Conservation (phyloP, 2,329 filamentous ascomycete genomes). For the Penicillium sp. region DNA sequence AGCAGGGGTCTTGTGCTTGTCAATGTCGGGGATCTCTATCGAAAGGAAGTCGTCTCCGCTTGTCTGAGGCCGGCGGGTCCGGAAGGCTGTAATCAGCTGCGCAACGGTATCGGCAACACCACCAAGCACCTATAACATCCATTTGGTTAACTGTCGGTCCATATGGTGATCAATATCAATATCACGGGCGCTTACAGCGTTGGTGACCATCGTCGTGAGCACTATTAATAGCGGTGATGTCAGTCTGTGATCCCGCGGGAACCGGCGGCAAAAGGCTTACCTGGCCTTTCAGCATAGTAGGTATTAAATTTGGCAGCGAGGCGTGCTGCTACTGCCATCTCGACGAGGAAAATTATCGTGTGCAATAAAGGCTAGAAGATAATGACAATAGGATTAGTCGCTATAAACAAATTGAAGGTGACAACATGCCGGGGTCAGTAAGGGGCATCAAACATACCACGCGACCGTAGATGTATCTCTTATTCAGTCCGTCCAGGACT, state of each 20-base stretch:
- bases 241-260: slow-evolving; percentile 10
- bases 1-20: slow-evolving; percentile 71
- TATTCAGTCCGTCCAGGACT: slow-evolving; percentile 46
- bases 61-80: slow-evolving; percentile 58
- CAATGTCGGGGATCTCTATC: slow-evolving; percentile 85
- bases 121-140: slow-evolving; percentile 64
- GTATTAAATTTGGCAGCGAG: slow-evolving; percentile 85
- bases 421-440: neutral
- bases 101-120: slow-evolving; percentile 96
- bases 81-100: slow-evolving; percentile 81
- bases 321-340: slow-evolving; percentile 81
- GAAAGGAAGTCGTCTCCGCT: slow-evolving; percentile 67
- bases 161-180: neutral
- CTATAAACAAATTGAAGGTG: neutral
- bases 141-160: slow-evolving; percentile 12
- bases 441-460: slow-evolving; percentile 34
- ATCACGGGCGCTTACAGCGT: slow-evolving; percentile 62
- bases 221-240: slow-evolving; percentile 51
- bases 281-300: slow-evolving; percentile 86
- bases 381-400: slow-evolving; percentile 15
- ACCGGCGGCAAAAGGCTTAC: slow-evolving; percentile 48
- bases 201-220: slow-evolving; percentile 98
- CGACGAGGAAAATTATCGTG: slow-evolving; percentile 76
- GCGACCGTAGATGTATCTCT: slow-evolving; percentile 48
- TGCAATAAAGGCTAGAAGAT: slow-evolving; percentile 75